phyloP scores from a whole-genome alignment of 495 filamentous ascomycete species.

The Oidiodendron maius region DNA sequence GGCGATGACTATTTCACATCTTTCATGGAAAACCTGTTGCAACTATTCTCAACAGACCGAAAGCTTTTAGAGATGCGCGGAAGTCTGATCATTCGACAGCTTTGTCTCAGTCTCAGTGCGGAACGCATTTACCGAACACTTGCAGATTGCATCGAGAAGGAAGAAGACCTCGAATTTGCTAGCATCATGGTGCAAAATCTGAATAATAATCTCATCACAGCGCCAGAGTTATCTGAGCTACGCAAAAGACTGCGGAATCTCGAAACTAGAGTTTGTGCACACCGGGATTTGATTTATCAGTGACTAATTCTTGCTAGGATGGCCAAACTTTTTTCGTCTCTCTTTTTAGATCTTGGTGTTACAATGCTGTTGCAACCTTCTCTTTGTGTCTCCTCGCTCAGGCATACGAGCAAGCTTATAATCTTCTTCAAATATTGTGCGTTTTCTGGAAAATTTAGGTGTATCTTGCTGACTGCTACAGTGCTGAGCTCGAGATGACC shows the following conservation, averaged over 20 bases:
- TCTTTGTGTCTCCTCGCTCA: slow-evolving; percentile 93
- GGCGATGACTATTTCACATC: slow-evolving; percentile 96
- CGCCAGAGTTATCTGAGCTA: slow-evolving; percentile 86
- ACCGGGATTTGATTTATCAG: slow-evolving; percentile 6
- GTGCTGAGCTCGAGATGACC: slow-evolving; percentile 97
- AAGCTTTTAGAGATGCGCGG: slow-evolving; percentile 86
- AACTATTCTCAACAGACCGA: slow-evolving; percentile 91
- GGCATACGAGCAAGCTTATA: slow-evolving; percentile 97
- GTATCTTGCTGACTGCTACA: slow-evolving; percentile 37
- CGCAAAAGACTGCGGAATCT: slow-evolving; percentile 85
- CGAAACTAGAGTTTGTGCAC: slow-evolving; percentile 62
- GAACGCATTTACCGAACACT: slow-evolving; percentile 95
- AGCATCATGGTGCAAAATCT: slow-evolving; percentile 99
- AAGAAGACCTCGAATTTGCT: slow-evolving; percentile 97
- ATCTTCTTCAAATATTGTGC: slow-evolving; percentile 93
- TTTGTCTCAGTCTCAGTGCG: slow-evolving; percentile 86
- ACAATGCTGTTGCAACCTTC: slow-evolving; percentile 97
- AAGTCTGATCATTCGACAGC: slow-evolving; percentile 92
- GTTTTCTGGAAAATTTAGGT: slow-evolving; percentile 18
- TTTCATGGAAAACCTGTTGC: slow-evolving; percentile 95
- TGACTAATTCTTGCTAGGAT: slow-evolving; percentile 49
- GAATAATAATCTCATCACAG: slow-evolving; percentile 98
- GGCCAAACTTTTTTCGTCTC: slow-evolving; percentile 93
- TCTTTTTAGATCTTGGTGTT: slow-evolving; percentile 95
- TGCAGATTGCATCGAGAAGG: slow-evolving; percentile 94